Conservation (phyloP, 768 basidiomycete species). For the Mrakia frigida region DNA sequence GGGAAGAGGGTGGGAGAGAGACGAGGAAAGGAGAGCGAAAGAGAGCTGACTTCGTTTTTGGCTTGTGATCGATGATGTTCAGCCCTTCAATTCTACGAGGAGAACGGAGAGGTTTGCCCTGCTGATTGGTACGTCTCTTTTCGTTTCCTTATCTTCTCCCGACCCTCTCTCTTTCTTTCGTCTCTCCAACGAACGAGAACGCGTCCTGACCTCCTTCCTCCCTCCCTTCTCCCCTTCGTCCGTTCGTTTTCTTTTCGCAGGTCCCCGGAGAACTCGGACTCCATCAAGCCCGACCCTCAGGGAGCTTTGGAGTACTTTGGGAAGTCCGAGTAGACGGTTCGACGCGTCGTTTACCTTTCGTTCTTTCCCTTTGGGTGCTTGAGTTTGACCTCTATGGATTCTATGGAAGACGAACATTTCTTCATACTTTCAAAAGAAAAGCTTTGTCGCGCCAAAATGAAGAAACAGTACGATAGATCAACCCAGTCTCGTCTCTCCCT, state of each 20-base stretch:
- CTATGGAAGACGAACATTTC: too few species aligned
- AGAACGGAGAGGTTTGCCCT: constrained; percentile 24
- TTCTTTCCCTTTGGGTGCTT: too few species aligned
- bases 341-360: not conserved
- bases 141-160: not conserved
- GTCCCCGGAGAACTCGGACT: constrained; percentile 19
- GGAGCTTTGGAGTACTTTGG: constrained; percentile 19
- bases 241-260: not conserved
- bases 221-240: not conserved
- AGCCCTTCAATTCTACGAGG: constrained; percentile 19
- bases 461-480: too few species aligned
- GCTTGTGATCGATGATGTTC: not conserved
- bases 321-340: not conserved
- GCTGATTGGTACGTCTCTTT: not conserved
- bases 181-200: too few species aligned
- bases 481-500: too few species aligned
- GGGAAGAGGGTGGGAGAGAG: too few species aligned
- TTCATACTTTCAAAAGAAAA: too few species aligned
- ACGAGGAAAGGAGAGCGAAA: too few species aligned
- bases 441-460: not conserved
- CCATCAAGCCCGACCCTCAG: constrained; percentile 20
- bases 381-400: too few species aligned
- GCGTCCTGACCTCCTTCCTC: too few species aligned
- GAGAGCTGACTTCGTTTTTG: too few species aligned
- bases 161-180: not conserved